These are phyloP conservation scores for Yamadazyma sp. DNA, from an alignment of 1,139 yeast species.

Conservation along the genomic window DNA sequence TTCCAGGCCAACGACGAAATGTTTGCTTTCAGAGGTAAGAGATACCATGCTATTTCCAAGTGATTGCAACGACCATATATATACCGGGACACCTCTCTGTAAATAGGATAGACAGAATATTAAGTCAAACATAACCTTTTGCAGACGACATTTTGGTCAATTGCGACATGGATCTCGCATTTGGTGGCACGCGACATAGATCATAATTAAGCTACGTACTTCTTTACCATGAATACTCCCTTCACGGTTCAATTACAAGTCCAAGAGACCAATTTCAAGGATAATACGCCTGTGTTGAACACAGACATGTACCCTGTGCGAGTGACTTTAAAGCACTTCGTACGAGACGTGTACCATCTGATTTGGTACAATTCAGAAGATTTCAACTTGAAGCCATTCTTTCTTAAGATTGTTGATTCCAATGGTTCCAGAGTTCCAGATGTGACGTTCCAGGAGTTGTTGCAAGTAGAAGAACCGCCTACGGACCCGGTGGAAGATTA, in stretches of 20 bases:
- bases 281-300: constrained; percentile 7
- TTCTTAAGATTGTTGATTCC: constrained; percentile 17
- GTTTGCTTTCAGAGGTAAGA: constrained; percentile 92
- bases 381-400: constrained; percentile 24
- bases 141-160: no score
- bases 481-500: constrained; percentile 11
- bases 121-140: no score
- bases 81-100: constrained; percentile 4
- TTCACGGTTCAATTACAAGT: constrained; percentile 21
- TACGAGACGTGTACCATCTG: constrained; percentile 25
- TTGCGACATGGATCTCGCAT: no score
- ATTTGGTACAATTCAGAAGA: constrained; percentile 29
- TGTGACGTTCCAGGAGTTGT: constrained; percentile 17
- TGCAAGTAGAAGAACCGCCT: constrained; percentile 13
- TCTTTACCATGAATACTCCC: constrained; percentile 22
- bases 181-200: no score
- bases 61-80: constrained; percentile 11
- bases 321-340: constrained; percentile 21
- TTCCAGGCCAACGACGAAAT: constrained; percentile 88
- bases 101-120: constrained; percentile 5
- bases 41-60: constrained; percentile 77
- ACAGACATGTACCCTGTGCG: constrained; percentile 16
- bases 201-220: neutral
- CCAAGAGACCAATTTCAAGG: constrained; percentile 12
- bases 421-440: constrained; percentile 10